phyloP scores from a whole-genome alignment of 176 grass and related monocot genomes.

The Areca catechu region DNA sequence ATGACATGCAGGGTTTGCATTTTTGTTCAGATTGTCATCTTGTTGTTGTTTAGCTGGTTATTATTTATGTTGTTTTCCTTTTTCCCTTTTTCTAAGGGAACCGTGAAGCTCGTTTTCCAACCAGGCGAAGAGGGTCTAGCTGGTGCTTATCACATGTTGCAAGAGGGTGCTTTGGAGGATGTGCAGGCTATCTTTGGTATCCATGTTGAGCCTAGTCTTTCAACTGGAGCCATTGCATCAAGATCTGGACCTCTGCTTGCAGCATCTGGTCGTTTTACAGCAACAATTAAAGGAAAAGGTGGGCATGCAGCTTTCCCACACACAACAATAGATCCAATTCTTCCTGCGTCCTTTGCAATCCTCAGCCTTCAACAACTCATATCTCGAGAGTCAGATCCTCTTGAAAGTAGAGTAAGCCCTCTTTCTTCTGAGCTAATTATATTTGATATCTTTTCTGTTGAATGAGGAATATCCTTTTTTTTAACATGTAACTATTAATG shows the following conservation, averaged over 20 bases:
- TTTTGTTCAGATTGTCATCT: too few species aligned
- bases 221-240: constrained; percentile 32
- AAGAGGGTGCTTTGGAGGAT: constrained; percentile 42
- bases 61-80: neutral
- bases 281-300: constrained; percentile 53
- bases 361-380: constrained; percentile 57
- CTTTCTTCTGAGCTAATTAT: neutral
- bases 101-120: constrained; percentile 78
- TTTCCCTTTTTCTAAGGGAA: constrained; percentile 23
- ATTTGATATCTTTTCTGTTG: neutral
- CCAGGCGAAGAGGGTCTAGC: constrained; percentile 59
- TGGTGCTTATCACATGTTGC: constrained; percentile 55
- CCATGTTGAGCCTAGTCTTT: constrained; percentile 23
- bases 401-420: constrained; percentile 45
- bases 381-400: constrained; percentile 48
- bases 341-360: constrained; percentile 32
- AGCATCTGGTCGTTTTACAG: constrained; percentile 46
- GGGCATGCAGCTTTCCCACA: constrained; percentile 55
- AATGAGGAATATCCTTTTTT: neutral
- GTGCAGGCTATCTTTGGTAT: constrained; percentile 46
- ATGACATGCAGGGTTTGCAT: too few species aligned
- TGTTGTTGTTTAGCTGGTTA: too few species aligned
- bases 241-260: constrained; percentile 49
- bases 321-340: constrained; percentile 33
- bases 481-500: too few species aligned